phyloP scores from a whole-genome alignment of 495 filamentous ascomycete genomes.

The Penicillium diatomitis region DNA sequence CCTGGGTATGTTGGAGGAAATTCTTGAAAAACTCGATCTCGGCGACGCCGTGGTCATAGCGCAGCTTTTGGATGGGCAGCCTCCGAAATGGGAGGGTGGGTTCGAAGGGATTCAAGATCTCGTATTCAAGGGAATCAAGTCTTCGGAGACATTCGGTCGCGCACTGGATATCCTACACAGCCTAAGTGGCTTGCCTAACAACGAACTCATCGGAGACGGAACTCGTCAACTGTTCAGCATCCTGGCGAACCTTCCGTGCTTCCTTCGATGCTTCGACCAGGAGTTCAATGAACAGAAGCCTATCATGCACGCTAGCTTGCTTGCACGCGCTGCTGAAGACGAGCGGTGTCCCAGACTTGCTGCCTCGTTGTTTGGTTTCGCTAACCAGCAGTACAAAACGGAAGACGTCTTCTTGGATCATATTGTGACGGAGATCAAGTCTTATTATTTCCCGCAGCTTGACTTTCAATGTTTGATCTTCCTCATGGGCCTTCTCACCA shows the following conservation, averaged over 20 bases:
- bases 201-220: constrained; percentile 70
- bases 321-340: constrained; percentile 63
- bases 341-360: constrained; percentile 43
- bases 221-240: constrained; percentile 74
- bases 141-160: constrained; percentile 66
- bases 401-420: constrained; percentile 70
- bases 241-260: constrained; percentile 82
- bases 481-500: constrained; percentile 85
- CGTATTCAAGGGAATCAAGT: constrained; percentile 85
- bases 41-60: constrained; percentile 56
- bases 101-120: constrained; percentile 83
- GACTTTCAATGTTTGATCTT: constrained; percentile 82
- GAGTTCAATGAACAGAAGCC: constrained; percentile 44
- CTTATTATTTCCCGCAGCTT: constrained; percentile 70
- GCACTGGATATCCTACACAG: constrained; percentile 71
- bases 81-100: constrained; percentile 77
- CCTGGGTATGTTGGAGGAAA: constrained; percentile 81
- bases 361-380: constrained; percentile 56
- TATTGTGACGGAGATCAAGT: constrained; percentile 64
- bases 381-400: constrained; percentile 56
- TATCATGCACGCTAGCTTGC: constrained; percentile 52
- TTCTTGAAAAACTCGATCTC: constrained; percentile 77
- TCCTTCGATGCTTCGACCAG: constrained; percentile 71
- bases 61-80: constrained; percentile 65
- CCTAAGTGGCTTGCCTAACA: constrained; percentile 70